phyloP scores from a whole-genome alignment of 2,329 filamentous ascomycete species.

The Talaromyces rugulosus region DNA sequence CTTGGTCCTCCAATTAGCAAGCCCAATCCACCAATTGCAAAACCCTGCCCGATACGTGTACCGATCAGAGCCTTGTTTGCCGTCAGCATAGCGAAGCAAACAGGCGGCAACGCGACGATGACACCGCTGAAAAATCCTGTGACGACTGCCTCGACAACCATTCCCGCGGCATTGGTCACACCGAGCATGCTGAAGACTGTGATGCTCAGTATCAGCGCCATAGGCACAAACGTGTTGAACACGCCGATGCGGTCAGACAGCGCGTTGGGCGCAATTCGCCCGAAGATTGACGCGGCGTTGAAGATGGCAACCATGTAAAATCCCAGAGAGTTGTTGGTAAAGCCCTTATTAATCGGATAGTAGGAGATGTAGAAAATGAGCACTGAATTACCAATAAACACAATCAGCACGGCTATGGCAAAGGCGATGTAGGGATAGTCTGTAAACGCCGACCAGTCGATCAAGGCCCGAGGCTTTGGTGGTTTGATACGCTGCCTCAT shows the following conservation, averaged over 20 bases:
- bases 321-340: slow-evolving; percentile 49
- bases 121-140: slow-evolving; percentile 41
- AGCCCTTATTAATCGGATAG: slow-evolving; percentile 39
- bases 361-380: slow-evolving; percentile 40
- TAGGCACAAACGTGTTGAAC: slow-evolving; percentile 40
- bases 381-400: slow-evolving; percentile 56
- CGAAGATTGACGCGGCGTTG: slow-evolving; percentile 59
- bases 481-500: slow-evolving; percentile 33
- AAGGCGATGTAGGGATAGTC: slow-evolving; percentile 44
- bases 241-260: slow-evolving; percentile 49
- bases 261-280: slow-evolving; percentile 52
- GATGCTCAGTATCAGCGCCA: slow-evolving; percentile 23
- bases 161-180: slow-evolving; percentile 19
- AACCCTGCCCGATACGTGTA: slow-evolving; percentile 52
- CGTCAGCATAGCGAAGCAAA: slow-evolving; percentile 23
- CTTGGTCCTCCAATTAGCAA: slow-evolving; percentile 48
- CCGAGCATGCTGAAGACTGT: slow-evolving; percentile 18
- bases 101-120: slow-evolving; percentile 32
- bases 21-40: slow-evolving; percentile 42
- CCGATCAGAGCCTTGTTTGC: slow-evolving; percentile 46
- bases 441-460: slow-evolving; percentile 42
- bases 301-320: slow-evolving; percentile 66
- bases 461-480: slow-evolving; percentile 36
- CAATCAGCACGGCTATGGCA: slow-evolving; percentile 52
- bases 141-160: slow-evolving; percentile 26